Evolutionary conservation across 768 basidiomycete genomes (phyloP).

Genomic region (Termitomyces sp.): DNA sequence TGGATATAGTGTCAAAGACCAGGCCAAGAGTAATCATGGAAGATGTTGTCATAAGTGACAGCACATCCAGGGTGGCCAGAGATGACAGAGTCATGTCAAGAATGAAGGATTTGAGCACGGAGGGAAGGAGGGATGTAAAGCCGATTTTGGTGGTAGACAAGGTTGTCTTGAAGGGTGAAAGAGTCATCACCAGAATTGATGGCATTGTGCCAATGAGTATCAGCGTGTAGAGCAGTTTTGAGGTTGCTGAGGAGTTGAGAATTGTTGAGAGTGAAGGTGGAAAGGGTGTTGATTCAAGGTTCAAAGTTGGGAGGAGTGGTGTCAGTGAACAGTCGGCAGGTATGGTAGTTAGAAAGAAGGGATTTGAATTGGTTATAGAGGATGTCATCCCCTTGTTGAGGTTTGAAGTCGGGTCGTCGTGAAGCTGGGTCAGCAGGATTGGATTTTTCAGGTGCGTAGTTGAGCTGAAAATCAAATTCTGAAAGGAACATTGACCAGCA

Average conservation of each 20-base stretch:
- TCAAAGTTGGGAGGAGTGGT: neutral
- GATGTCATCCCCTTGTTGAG: conserved; percentile 27
- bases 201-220: too few relatives aligned
- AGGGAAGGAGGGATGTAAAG: conserved; percentile 17
- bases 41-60: too few relatives aligned
- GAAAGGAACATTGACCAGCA: too few relatives aligned
- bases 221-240: conserved; percentile 11
- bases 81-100: too few relatives aligned
- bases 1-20: conserved; percentile 19
- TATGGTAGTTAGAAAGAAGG: conserved; percentile 25
- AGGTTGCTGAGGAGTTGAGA: conserved; percentile 22
- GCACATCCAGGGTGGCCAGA: too few relatives aligned
- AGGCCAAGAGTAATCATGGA: conserved; percentile 42
- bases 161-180: conserved; percentile 16
- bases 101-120: conserved; percentile 6
- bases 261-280: too few relatives aligned
- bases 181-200: too few relatives aligned
- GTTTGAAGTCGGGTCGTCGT: too few relatives aligned
- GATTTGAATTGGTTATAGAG: too few relatives aligned
- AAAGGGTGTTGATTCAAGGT: conserved; percentile 2
- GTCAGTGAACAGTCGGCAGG: conserved; percentile 18
- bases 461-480: too few relatives aligned
- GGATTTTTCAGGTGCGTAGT: conserved; percentile 23
- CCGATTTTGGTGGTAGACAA: conserved; percentile 22
- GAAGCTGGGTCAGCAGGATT: too few relatives aligned